Evolutionary conservation across 257 asterid species (phyloP).

Genomic region (Fraxinus pennsylvanica): DNA sequence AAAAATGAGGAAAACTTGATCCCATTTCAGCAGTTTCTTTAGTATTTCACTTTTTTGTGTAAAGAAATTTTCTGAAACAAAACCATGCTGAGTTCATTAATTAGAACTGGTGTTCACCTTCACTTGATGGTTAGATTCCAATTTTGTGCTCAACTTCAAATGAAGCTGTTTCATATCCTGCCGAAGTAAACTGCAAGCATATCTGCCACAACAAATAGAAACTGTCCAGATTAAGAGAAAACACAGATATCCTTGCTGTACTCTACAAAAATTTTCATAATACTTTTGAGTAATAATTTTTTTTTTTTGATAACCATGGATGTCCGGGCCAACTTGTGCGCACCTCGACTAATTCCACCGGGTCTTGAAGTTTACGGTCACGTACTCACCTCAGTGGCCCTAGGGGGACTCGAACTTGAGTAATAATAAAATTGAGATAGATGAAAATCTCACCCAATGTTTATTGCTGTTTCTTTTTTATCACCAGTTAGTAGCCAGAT

Average conservation of each 20-base stretch:
- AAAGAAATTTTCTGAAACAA: not conserved
- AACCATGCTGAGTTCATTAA: conserved; percentile 3
- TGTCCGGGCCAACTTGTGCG: too few relatives aligned
- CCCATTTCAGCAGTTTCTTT: conserved; percentile 24
- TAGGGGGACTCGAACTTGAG: not conserved
- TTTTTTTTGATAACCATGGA: too few relatives aligned
- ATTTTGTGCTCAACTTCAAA: conserved; percentile 43
- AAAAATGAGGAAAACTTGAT: conserved; percentile 36
- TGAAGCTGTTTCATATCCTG: conserved; percentile 65
- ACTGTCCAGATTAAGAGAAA: not conserved
- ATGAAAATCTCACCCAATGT: conserved; percentile 51
- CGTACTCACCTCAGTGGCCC: too few relatives aligned
- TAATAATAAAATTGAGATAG: not conserved
- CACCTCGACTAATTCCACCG: too few relatives aligned
- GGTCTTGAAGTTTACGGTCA: too few relatives aligned
- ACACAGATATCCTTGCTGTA: not conserved
- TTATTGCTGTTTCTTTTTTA: conserved; percentile 71
- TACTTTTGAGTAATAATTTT: not conserved
- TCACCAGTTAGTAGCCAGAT: conserved; percentile 78
- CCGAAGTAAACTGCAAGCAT: conserved; percentile 69
- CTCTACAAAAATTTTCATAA: not conserved
- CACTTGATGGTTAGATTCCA: conserved; percentile 25
- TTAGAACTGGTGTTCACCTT: conserved; percentile 48
- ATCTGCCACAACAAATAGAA: conserved; percentile 35
- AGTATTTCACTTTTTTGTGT: not conserved